Conservation (phyloP, 768 basidiomycete species). For the Tulasnella sp. region DNA sequence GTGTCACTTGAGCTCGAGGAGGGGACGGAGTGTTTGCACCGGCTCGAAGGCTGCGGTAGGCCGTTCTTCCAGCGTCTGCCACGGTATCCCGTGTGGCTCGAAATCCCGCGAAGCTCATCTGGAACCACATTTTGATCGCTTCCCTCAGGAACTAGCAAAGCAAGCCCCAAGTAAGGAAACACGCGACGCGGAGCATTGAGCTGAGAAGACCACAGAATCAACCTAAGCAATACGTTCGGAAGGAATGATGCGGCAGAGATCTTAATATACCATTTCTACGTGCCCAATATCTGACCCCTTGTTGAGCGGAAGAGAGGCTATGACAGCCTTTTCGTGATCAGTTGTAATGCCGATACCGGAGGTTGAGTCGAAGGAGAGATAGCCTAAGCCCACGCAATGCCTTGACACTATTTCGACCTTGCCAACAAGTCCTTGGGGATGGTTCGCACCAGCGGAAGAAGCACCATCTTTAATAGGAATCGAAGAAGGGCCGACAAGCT, state of each 20-base stretch:
- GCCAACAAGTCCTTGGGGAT: neutral
- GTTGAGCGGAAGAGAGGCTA: neutral
- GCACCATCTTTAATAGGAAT: neutral
- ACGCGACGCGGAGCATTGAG: neutral
- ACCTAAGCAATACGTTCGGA: neutral
- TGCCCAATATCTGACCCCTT: neutral
- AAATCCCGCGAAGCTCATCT: neutral
- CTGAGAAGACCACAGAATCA: neutral
- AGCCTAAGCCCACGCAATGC: neutral
- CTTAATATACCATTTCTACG: neutral
- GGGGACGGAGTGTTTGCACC: neutral
- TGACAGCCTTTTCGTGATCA: neutral
- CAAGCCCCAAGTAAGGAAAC: neutral
- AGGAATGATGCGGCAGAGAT: neutral
- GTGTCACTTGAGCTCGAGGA: neutral
- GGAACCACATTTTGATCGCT: neutral
- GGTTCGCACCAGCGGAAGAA: neutral
- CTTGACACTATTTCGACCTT: neutral
- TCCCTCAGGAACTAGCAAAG: neutral
- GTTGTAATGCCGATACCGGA: neutral
- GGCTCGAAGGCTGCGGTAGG: neutral
- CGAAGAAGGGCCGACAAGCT: neutral
- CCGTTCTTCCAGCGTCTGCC: too few species aligned
- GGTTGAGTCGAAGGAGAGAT: neutral
- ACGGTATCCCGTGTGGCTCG: too few species aligned